These are phyloP conservation scores for Elsinoe fawcettii DNA, from an alignment of 2,329 filamentous ascomycete species.

Conservation along the genomic window DNA sequence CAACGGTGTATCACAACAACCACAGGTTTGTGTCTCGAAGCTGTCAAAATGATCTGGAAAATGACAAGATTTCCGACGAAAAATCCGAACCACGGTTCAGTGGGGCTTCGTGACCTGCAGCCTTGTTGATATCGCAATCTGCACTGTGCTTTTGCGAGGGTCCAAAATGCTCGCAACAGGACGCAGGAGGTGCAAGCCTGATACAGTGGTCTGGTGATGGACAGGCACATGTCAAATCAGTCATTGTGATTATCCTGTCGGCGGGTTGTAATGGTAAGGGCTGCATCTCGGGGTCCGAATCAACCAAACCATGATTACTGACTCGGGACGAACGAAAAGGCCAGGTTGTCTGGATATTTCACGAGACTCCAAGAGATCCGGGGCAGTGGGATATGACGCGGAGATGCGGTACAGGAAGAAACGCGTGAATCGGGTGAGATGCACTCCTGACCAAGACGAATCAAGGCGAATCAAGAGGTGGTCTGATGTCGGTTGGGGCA, in stretches of 20 bases:
- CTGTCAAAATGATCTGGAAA: neutral
- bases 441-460: too few relatives aligned
- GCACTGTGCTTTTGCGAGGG: neutral
- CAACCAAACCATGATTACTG: neutral
- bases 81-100: neutral
- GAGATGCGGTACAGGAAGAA: neutral
- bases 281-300: neutral
- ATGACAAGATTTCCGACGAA: neutral
- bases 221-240: neutral
- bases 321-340: neutral
- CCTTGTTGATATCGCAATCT: neutral
- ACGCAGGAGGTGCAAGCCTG: neutral
- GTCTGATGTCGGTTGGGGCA: neutral
- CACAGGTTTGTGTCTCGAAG: too few relatives aligned
- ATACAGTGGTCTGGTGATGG: neutral
- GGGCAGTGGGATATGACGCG: neutral
- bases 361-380: slow-evolving; percentile 1
- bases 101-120: neutral
- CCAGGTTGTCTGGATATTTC: neutral
- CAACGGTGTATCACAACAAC: too few relatives aligned
- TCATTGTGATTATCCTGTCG: too few relatives aligned
- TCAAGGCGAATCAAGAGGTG: neutral
- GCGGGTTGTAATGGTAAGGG: too few relatives aligned
- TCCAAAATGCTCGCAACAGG: neutral
- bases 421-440: slow-evolving; percentile 12